phyloP scores from a whole-genome alignment of 345 rosid species.

The Zanthoxylum bungeanum region DNA sequence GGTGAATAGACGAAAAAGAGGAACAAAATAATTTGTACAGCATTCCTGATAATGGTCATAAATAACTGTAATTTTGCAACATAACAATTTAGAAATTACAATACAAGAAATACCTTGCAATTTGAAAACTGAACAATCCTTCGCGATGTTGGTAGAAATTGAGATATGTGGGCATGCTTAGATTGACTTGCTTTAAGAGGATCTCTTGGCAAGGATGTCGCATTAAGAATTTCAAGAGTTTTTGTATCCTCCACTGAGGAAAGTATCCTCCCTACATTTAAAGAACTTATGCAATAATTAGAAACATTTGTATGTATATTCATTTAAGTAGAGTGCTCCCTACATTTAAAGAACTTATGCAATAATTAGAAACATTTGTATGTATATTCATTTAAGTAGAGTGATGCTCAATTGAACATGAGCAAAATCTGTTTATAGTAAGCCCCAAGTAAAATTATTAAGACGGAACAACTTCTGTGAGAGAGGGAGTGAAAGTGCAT shows the following conservation, averaged over 20 bases:
- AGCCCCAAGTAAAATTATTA: not conserved
- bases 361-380: conserved; percentile 1
- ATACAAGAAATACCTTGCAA: conserved; percentile 58
- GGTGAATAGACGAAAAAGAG: too few species aligned
- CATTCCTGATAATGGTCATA: not conserved
- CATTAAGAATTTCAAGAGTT: too few species aligned
- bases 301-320: not conserved
- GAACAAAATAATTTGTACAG: not conserved
- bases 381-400: not conserved
- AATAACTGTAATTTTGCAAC: not conserved
- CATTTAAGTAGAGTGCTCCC: not conserved
- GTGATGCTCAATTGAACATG: not conserved
- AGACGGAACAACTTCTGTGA: not conserved
- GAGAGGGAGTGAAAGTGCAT: not conserved
- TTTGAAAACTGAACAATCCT: conserved; percentile 93
- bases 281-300: too few species aligned
- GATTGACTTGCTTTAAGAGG: conserved; percentile 18
- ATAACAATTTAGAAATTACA: not conserved
- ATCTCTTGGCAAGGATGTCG: too few species aligned
- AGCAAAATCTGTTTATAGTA: not conserved
- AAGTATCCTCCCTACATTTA: conserved; percentile 75
- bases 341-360: too few species aligned
- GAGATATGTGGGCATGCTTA: conserved; percentile 49
- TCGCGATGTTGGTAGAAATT: conserved; percentile 87
- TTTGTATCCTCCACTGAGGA: conserved; percentile 46